A percentile compares a stretch with the other conserved stretches of the same genome.
phyloP scores from a whole-genome alignment of 768 basidiomycete species.

The Boletus reticuloceps region DNA sequence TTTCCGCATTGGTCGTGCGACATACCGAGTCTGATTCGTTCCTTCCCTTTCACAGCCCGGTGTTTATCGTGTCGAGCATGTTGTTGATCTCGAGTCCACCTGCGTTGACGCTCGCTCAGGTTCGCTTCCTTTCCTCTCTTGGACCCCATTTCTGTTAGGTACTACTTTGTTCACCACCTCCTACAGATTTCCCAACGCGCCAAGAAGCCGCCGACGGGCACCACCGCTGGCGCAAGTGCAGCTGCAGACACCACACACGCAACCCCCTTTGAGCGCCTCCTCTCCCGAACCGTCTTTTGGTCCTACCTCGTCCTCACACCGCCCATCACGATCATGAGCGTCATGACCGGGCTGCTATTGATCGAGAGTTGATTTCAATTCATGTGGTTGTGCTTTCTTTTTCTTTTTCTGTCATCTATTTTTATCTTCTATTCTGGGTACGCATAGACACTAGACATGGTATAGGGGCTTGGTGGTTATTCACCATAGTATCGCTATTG shows the following conservation, averaged over 20 bases:
- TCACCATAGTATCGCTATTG: too few species aligned
- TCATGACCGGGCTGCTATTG: slow-evolving; percentile 69
- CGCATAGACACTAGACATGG: too few species aligned
- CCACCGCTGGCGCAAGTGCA: not conserved
- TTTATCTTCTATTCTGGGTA: too few species aligned
- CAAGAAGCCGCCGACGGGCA: not conserved
- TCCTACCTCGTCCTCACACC: slow-evolving; percentile 88
- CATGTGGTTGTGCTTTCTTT: too few species aligned
- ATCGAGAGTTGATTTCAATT: slow-evolving; percentile 37
- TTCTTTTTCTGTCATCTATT: too few species aligned
- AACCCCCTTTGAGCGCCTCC: slow-evolving; percentile 73
- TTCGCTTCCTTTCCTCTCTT: slow-evolving; percentile 28
- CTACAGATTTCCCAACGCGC: slow-evolving; percentile 23
- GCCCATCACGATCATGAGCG: slow-evolving; percentile 73
- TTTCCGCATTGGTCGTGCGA: not conserved
- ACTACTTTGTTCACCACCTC: not conserved
- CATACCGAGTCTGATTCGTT: not conserved
- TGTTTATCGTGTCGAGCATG: slow-evolving; percentile 83
- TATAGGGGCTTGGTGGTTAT: too few species aligned
- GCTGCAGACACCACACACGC: not conserved
- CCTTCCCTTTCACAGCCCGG: slow-evolving; percentile 50
- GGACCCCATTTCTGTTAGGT: not conserved
- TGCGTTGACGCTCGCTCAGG: slow-evolving; percentile 67
- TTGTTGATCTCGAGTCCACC: slow-evolving; percentile 82
- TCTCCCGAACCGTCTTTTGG: slow-evolving; percentile 92